A percentile compares a stretch with the other conserved stretches of the same genome.
Evolutionary conservation across 352 stramenopile species (phyloP).

Genomic region (Globisporangium iwayamae): DNA sequence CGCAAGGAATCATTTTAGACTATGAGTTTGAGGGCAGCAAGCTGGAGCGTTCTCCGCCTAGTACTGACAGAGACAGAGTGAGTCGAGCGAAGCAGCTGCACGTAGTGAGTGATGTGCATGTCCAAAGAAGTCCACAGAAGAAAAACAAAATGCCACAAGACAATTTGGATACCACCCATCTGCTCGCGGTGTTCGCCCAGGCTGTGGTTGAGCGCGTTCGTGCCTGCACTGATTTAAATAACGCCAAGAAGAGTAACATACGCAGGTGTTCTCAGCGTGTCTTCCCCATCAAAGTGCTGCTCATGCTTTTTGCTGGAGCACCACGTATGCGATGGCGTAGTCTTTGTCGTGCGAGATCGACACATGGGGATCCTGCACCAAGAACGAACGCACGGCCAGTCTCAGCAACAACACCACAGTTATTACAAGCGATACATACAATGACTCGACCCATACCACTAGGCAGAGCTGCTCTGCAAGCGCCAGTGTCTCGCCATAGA

Average conservation of each 20-base stretch:
- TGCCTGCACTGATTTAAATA: not conserved
- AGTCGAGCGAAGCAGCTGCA: not conserved
- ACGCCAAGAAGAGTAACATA: not conserved
- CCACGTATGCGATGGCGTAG: conserved; percentile 76
- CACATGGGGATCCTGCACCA: conserved; percentile 50
- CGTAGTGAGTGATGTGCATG: not conserved
- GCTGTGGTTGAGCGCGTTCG: not conserved
- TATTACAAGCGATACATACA: not conserved
- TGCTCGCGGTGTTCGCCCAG: not conserved
- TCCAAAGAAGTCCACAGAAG: not conserved
- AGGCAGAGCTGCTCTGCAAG: conserved; percentile 54
- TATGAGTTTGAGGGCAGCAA: not conserved
- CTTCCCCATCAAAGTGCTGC: not conserved
- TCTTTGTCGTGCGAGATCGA: conserved; percentile 82
- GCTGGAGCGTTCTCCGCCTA: not conserved
- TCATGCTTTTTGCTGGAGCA: conserved; percentile 39
- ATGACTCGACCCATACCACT: conserved; percentile 27
- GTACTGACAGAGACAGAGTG: not conserved
- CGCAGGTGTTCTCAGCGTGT: not conserved
- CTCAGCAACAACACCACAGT: not conserved
- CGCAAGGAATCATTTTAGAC: conserved; percentile 57
- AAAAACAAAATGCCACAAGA: conserved; percentile 1
- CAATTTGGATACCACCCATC: not conserved
- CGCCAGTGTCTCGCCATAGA: conserved; percentile 50
- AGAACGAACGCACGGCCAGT: not conserved